These are phyloP conservation scores for Trametes sanguinea DNA, from an alignment of 768 basidiomycete species.

Conservation along the genomic window DNA sequence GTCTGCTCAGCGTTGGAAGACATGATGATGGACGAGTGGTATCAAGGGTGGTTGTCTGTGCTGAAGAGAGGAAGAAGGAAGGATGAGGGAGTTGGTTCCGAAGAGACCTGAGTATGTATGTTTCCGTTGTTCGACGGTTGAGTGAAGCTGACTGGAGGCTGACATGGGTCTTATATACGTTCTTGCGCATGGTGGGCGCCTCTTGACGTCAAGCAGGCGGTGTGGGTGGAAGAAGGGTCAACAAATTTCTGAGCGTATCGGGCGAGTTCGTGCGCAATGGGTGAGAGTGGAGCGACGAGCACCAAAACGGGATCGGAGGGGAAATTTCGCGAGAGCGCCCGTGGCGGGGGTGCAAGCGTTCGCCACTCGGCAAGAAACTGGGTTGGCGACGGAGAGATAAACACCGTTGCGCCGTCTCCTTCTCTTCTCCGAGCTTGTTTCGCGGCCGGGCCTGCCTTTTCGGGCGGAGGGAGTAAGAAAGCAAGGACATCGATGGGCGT, in stretches of 20 bases:
- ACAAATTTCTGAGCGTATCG: slow-evolving; percentile 10
- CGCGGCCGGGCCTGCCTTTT: slow-evolving; percentile 1
- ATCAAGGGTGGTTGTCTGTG: neutral
- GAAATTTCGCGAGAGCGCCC: slow-evolving; percentile 16
- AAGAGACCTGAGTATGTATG: neutral
- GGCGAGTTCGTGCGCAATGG: neutral
- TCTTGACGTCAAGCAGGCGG: slow-evolving; percentile 15
- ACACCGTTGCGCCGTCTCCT: neutral
- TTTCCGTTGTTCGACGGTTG: neutral
- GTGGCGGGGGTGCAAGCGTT: neutral
- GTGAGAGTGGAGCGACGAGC: slow-evolving; percentile 3
- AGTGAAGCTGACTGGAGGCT: neutral
- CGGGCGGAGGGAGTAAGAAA: slow-evolving; percentile 2
- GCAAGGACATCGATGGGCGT: slow-evolving; percentile 19
- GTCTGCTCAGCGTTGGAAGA: slow-evolving; percentile 25
- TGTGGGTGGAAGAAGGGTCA: neutral
- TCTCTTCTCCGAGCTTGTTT: slow-evolving; percentile 1
- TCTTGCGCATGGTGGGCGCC: neutral
- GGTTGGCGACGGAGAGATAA: slow-evolving; percentile 6
- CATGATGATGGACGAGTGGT: slow-evolving; percentile 22
- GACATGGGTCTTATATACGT: slow-evolving; percentile 9
- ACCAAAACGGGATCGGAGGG: slow-evolving; percentile 7
- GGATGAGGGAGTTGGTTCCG: slow-evolving; percentile 1
- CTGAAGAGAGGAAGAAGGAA: neutral
- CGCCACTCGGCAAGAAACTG: slow-evolving; percentile 17